Conservation (phyloP, 306 rosid species). For the Malus asiatica region DNA sequence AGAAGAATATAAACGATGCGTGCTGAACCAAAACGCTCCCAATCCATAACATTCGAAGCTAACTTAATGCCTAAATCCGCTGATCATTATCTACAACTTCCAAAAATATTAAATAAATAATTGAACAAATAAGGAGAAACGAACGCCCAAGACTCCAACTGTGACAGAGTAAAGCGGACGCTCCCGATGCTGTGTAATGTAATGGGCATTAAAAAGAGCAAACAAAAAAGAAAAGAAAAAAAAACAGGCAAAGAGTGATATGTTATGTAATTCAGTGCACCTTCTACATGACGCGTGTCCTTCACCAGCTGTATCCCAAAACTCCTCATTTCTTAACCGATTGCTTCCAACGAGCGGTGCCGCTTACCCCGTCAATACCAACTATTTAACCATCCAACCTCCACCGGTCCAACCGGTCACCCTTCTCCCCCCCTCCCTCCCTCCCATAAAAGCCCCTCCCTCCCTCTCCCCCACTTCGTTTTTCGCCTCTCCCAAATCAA, state of each 20-base stretch:
- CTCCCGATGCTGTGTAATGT: background rate
- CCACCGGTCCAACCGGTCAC: slow-evolving; percentile 68
- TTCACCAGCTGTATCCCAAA: slow-evolving; percentile 89
- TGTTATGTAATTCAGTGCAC: slow-evolving; percentile 7
- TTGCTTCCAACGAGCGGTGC: slow-evolving; percentile 59
- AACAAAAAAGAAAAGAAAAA: background rate
- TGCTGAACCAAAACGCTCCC: background rate
- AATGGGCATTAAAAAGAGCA: background rate
- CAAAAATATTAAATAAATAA: background rate
- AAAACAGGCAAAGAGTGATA: background rate
- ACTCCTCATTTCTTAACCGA: slow-evolving; percentile 41
- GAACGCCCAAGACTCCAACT: background rate
- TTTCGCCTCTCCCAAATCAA: background rate
- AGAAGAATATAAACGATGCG: slow-evolving; percentile 2
- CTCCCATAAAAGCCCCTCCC: slow-evolving; percentile 22
- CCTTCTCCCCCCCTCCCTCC: slow-evolving; percentile 8
- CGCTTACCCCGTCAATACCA: background rate
- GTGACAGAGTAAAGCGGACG: slow-evolving; percentile 23
- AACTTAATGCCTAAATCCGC: background rate
- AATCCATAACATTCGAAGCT: background rate
- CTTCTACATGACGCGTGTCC: slow-evolving; percentile 65
- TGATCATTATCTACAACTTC: background rate
- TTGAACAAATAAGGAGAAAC: background rate
- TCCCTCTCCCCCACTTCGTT: background rate
- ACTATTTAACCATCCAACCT: slow-evolving; percentile 15